Evolutionary conservation across 2,329 filamentous ascomycete species (phyloP).

Genomic region (Calycina herbarum): DNA sequence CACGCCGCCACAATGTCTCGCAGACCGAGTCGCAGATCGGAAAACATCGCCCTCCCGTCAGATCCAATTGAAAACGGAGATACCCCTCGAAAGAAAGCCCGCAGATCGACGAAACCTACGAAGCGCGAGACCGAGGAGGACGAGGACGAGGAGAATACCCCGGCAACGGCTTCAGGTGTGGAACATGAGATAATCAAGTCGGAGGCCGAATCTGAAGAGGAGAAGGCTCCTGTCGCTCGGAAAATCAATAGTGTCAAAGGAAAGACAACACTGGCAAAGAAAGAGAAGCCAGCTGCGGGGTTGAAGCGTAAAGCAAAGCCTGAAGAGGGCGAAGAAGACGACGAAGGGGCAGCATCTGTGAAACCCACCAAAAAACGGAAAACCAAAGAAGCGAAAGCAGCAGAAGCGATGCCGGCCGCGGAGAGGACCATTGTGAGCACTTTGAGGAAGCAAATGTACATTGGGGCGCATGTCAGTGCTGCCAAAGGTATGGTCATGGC

Average conservation of each 20-base stretch:
- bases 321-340: conserved; percentile 29
- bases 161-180: background rate
- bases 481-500: conserved; percentile 65
- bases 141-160: conserved; percentile 2
- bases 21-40: conserved; percentile 27
- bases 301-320: conserved; percentile 33
- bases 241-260: conserved; percentile 27
- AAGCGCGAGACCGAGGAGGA: conserved; percentile 2
- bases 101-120: conserved; percentile 11
- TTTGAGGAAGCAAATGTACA: conserved; percentile 70
- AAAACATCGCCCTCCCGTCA: conserved; percentile 9
- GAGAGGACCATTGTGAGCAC: conserved; percentile 63
- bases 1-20: conserved; percentile 27
- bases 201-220: background rate
- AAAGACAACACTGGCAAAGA: conserved; percentile 25
- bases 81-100: conserved; percentile 18
- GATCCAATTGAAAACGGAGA: conserved; percentile 8
- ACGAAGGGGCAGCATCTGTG: conserved; percentile 22
- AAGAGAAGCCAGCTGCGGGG: conserved; percentile 23
- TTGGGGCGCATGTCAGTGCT: conserved; percentile 89
- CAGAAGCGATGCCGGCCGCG: conserved; percentile 63
- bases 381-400: conserved; percentile 56
- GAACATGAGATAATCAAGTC: background rate
- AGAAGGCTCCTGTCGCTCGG: background rate
- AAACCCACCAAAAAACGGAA: conserved; percentile 47